Percentiles rank a stretch among this genome's conserved stretches.
Evolutionary conservation across 2,329 filamentous ascomycete genomes (phyloP).

Genomic region (Monosporascus sp.): DNA sequence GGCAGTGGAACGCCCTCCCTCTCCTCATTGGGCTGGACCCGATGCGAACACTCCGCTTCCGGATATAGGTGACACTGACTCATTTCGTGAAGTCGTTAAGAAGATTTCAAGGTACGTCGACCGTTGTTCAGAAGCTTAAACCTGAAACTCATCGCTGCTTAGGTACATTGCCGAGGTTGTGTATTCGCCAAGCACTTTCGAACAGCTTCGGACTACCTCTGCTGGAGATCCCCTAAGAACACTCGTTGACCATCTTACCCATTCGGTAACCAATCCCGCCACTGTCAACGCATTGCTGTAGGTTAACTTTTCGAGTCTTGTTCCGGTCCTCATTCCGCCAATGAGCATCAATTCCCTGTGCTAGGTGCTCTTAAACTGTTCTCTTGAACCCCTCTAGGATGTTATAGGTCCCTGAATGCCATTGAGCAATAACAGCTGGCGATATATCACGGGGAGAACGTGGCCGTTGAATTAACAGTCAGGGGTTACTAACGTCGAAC

Average conservation of each 20-base stretch:
- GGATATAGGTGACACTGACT: constrained; percentile 51
- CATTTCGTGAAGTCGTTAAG: constrained; percentile 60
- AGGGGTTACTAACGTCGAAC: constrained; percentile 2
- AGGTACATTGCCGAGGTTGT: constrained; percentile 62
- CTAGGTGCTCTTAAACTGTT: too few species aligned
- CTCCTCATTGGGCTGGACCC: constrained; percentile 24
- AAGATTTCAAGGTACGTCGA: constrained; percentile 56
- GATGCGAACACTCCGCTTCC: constrained; percentile 39
- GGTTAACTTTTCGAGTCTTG: constrained; percentile 27
- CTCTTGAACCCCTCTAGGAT: too few species aligned
- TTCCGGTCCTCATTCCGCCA: too few species aligned
- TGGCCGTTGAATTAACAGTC: neutral
- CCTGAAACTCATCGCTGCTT: constrained; percentile 9
- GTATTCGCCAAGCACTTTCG: constrained; percentile 62
- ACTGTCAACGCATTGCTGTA: constrained; percentile 71
- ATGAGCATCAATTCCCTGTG: neutral
- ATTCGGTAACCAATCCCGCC: constrained; percentile 60
- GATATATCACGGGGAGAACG: neutral
- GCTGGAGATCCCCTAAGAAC: constrained; percentile 52
- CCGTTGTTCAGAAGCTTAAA: neutral
- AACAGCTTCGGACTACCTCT: constrained; percentile 64
- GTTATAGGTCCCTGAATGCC: too few species aligned
- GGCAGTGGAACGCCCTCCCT: constrained; percentile 29
- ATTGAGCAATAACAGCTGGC: too few species aligned
- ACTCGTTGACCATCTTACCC: constrained; percentile 60